phyloP scores from a whole-genome alignment of 805 yeast genomes.

The Spathaspora arborariae region DNA sequence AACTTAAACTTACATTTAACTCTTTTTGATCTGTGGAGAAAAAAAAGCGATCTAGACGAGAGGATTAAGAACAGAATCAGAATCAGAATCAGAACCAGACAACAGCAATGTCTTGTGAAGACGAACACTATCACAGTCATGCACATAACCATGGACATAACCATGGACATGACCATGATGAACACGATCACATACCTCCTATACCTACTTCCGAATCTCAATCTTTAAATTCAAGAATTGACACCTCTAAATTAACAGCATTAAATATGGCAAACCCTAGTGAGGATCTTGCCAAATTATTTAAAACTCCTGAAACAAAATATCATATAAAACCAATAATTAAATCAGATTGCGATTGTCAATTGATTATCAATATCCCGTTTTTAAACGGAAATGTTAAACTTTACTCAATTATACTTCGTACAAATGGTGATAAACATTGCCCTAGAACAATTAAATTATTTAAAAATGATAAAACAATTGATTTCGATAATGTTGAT shows the following conservation, averaged over 20 bases:
- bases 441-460: conserved; percentile 71
- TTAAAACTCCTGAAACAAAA: conserved; percentile 50
- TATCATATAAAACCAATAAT: conserved; percentile 43
- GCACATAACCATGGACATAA: conserved; percentile 18
- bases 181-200: conserved; percentile 50
- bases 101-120: conserved; percentile 27
- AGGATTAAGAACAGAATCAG: too few relatives aligned
- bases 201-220: conserved; percentile 68
- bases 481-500: conserved; percentile 69
- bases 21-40: too few relatives aligned
- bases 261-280: conserved; percentile 56
- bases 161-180: conserved; percentile 25
- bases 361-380: conserved; percentile 72
- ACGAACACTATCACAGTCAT: conserved; percentile 21
- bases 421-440: conserved; percentile 57
- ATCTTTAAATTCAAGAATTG: conserved; percentile 60
- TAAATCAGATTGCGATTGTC: conserved; percentile 79
- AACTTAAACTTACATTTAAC: too few relatives aligned
- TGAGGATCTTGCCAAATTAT: conserved; percentile 47
- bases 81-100: too few relatives aligned
- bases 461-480: conserved; percentile 61
- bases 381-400: conserved; percentile 69
- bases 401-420: conserved; percentile 65
- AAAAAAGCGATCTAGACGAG: too few relatives aligned
- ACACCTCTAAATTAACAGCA: conserved; percentile 55